Evolutionary conservation across 1,139 yeast genomes (phyloP), one percentile per base, ranked within the genome.

Genomic region (Candida anutae): DNA sequence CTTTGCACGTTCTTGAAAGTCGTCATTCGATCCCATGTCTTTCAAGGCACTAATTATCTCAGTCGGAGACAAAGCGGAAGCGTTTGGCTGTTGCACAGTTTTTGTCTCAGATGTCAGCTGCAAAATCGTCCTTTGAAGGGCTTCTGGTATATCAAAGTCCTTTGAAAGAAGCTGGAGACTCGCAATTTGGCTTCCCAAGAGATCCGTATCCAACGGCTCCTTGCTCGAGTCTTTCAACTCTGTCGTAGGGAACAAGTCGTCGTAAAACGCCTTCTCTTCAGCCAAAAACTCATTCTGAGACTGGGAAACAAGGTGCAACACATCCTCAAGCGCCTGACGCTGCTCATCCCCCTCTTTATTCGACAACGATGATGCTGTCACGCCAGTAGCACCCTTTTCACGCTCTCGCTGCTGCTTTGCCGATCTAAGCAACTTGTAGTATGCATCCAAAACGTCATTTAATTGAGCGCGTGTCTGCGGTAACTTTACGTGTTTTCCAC

Each of bases 91-190:
- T 10, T 30, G 21, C 13, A 17, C 28, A 21, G 31, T 29, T 20
- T 33, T 27, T 17, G 19, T n/a, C 11, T 19, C 14, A 12, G 25
- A 31, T 13, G 35, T 28, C 22, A 35, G 42, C 9, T 50, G 46
- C 23, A 6, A n/a, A 6, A 27, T 19, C 11, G 23, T 8, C 2
- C 15, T 11, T 41, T 68, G 59, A 34, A 65, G 45, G 33, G 55
- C 34, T 33, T 62, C 60, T 6, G 96, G 94, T 27, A 93, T 53
- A 45, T 83, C 93, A 39, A 84, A 46, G 48, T 87, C 94, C 39
- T 74, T 79, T 2, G 94, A 71, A 29, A 90, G 58, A 19, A 87
- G 51, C 48, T 87, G 87, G 39, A 84, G 72, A 0, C 93, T 84
- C 16, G 76, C 61, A 16, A 90, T 55, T 52, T 88, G 97, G 29